phyloP scores from a whole-genome alignment of 768 basidiomycete genomes.

The Epithele typhae region DNA sequence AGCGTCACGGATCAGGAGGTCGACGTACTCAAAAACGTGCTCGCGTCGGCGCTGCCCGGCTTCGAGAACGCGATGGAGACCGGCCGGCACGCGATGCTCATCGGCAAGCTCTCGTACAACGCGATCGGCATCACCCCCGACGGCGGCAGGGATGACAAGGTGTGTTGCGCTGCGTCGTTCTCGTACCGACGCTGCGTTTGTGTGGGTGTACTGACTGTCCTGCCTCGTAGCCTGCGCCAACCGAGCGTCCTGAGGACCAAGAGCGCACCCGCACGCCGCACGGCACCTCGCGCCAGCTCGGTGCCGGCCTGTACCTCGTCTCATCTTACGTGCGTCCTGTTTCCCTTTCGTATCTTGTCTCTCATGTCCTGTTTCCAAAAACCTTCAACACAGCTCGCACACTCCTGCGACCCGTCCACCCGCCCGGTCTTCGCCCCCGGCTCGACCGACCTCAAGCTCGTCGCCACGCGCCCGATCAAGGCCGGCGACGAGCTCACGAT shows the following conservation, averaged over 20 bases:
- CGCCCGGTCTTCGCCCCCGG: slow-evolving; percentile 62
- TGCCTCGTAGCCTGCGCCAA: slow-evolving; percentile 42
- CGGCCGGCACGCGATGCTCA: slow-evolving; percentile 53
- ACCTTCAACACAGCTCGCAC: slow-evolving; percentile 43
- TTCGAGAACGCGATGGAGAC: slow-evolving; percentile 67
- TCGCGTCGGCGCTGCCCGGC: slow-evolving; percentile 63
- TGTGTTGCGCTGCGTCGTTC: slow-evolving; percentile 25
- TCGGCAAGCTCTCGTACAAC: slow-evolving; percentile 76
- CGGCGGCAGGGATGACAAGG: slow-evolving; percentile 69
- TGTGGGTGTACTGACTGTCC: not conserved
- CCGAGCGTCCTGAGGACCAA: slow-evolving; percentile 58
- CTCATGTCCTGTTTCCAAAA: not conserved
- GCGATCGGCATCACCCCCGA: slow-evolving; percentile 67
- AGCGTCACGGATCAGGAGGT: slow-evolving; percentile 44
- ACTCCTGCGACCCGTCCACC: slow-evolving; percentile 71
- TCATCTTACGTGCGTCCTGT: slow-evolving; percentile 60
- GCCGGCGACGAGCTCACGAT: slow-evolving; percentile 74
- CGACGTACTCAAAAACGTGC: slow-evolving; percentile 45
- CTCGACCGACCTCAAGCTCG: slow-evolving; percentile 64
- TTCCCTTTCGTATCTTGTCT: not conserved
- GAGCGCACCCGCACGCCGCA: slow-evolving; percentile 75
- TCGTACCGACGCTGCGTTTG: not conserved
- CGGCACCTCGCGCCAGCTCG: slow-evolving; percentile 73
- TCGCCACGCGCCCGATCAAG: slow-evolving; percentile 63
- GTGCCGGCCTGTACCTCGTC: slow-evolving; percentile 69